Evolutionary conservation across 495 filamentous ascomycete genomes (phyloP), one percentile per base, ranked within the genome.

Genomic region (Podospora bellae-mahoneyi): DNA sequence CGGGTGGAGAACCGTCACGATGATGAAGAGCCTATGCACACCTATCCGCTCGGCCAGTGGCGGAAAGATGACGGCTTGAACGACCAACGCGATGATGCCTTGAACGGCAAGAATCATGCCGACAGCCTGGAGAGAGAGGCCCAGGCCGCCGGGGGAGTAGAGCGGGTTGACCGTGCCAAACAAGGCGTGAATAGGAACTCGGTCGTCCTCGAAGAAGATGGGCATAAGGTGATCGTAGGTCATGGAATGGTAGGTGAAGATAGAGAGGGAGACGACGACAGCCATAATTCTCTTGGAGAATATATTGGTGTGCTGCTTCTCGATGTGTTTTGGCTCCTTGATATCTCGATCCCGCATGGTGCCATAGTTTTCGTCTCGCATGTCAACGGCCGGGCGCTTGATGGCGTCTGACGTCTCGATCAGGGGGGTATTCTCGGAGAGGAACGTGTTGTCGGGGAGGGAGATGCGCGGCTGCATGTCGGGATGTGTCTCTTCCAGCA

Each of bases 221-320:
- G 92, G 92, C 48, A 95, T 78, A 0, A 95, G 85, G 76, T 92
- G 90, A 69, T 94, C 92, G 71, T 90, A 95, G 16, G 90, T 91
- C 92, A 95, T 95, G 53, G 87, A 90, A 73, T 94, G 92, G 68
- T 94, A 94, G 1, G 91, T 93, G 79, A 93, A 95, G 68, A 95
- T 92, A 5, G 89, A 89, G 30, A 95, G 81, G 4, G 92, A 87
- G 20, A 90, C 64, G 19, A 92, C 85, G 5, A 94, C 83, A 81
- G 90, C 88, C 68, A 87, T 80, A 54, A 93, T 88, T 19, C 81
- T 81, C 76, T 86, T 85, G 20, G 84, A 89, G 67, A 92, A 91
- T 44, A 89, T 81, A 67, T 82, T 87, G 65, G 30, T 2, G 15
- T 23, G 70, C 73, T 48, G 70, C 64, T 20, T 80, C 64, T 76